phyloP scores from a whole-genome alignment of 1,284 basidiomycete species.

The Hemileia vastatrix region DNA sequence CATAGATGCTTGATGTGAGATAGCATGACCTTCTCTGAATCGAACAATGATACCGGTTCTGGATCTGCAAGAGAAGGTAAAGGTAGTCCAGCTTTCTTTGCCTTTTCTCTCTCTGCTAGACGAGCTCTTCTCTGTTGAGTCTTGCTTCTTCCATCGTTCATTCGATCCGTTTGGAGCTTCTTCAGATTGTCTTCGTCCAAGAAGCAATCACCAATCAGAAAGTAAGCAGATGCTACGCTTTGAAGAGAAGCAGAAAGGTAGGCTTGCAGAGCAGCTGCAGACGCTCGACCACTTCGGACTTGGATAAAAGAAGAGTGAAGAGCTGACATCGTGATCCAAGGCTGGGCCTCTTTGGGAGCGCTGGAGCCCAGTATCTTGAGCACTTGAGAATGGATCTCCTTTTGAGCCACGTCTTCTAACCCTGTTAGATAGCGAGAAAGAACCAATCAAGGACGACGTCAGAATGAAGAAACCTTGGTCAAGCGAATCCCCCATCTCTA shows the following conservation, averaged over 20 bases:
- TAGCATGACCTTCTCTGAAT: slow-evolving; percentile 28
- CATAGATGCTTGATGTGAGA: slow-evolving; percentile 26
- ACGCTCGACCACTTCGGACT: not conserved
- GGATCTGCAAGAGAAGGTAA: slow-evolving; percentile 11
- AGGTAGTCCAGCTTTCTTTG: not conserved
- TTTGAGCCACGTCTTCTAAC: too few relatives aligned
- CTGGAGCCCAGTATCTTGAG: too few relatives aligned
- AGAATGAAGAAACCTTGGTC: too few relatives aligned
- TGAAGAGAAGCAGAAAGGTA: slow-evolving; percentile 8
- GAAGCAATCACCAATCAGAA: slow-evolving; percentile 3
- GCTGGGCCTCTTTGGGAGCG: not conserved
- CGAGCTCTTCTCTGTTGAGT: not conserved
- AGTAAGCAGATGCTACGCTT: slow-evolving; percentile 14
- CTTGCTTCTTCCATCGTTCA: not conserved
- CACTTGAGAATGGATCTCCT: too few relatives aligned
- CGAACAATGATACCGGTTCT: slow-evolving; percentile 18
- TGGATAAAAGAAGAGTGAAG: not conserved
- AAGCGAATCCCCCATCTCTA: not conserved
- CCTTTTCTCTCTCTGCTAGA: not conserved
- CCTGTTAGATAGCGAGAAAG: too few relatives aligned
- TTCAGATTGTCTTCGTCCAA: not conserved
- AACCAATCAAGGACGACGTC: too few relatives aligned
- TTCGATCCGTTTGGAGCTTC: not conserved
- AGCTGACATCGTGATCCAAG: not conserved
- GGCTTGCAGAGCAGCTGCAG: not conserved